Evolutionary conservation across 1,284 basidiomycete genomes (phyloP).

Genomic region (Trichosporon sp.): DNA sequence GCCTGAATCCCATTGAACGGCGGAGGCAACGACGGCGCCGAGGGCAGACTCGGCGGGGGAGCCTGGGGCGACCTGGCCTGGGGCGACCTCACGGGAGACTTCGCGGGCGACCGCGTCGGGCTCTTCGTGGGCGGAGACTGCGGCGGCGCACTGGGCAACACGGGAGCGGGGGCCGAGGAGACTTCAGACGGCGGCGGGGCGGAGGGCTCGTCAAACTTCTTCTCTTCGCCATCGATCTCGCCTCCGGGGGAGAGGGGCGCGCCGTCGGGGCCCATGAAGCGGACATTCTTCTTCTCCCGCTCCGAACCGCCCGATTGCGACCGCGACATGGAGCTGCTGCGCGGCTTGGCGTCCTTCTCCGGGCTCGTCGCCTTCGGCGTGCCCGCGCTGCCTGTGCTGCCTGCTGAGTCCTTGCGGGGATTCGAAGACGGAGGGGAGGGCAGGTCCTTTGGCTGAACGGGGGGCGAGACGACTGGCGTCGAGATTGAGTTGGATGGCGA

Average conservation of each 20-base stretch:
- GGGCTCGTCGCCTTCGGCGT: conserved; percentile 7
- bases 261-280: conserved; percentile 54
- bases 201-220: conserved; percentile 44
- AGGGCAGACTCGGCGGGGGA: not conserved
- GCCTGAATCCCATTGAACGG: not conserved
- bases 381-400: not conserved
- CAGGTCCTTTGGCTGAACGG: conserved; percentile 17
- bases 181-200: conserved; percentile 51
- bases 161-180: not conserved
- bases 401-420: not conserved
- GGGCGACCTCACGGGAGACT: not conserved
- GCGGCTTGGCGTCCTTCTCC: not conserved
- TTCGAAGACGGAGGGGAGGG: not conserved
- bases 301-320: not conserved
- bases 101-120: not conserved
- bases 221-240: conserved; percentile 41
- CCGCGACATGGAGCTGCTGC: not conserved
- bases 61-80: not conserved
- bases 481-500: not conserved
- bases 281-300: conserved; percentile 47
- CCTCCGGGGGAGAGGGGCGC: conserved; percentile 52
- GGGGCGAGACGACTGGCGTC: not conserved
- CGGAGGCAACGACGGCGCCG: conserved; percentile 5
- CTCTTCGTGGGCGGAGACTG: not conserved
- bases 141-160: not conserved